Base-by-base conservation (phyloP, 345 rosid species). In the Toxicodendron radicans region DNA sequence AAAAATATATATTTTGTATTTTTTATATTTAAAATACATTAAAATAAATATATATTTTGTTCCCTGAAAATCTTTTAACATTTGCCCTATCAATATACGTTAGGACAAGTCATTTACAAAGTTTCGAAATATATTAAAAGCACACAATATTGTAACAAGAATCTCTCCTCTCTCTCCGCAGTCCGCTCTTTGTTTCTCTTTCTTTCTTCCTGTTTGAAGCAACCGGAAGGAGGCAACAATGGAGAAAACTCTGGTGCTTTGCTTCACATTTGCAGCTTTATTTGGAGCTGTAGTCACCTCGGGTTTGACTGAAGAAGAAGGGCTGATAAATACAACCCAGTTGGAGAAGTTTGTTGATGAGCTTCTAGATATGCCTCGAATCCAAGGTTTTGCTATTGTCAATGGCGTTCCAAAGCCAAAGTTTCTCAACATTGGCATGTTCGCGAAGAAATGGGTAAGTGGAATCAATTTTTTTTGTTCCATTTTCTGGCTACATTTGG, bases 381-480 rank as follows among this genome's bases (percentile, higher is more conserved):
- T 95, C 79, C 73, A 35, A 20, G 92, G 88, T 32, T 93, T 66
- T 69, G 71, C 78, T 21, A 48, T 81, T 17, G 78, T 75, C 13
- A 62, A 78, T 58, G 87, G 88, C 35, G 71, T 64, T 59, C 78
- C 83, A 67, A 85, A 73, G 68, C 57, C 93, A 9, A 87, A 77
- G 74, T 77, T 79, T 13, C 83, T 95, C 43, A 46, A 76, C 20
- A 93, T 95, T 80, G 97, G 95, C 85, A 95, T 95, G 98, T 95
- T 75, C 82, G 32, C 21, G 77, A 91, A 78, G 60, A 73, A 73
- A 78, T 93, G 97, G 99, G 99, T 95, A 83, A 66, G 64, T 30
- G 18, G 49, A 13, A 10, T 46, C 60, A 57, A 18, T 10, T 65
- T 52, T 11, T 38, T 52, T 11, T 38, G n/a, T 66, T 53, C 13